Evolutionary conservation across 2,329 filamentous ascomycete genomes (phyloP).

Genomic region (Fusarium verticillioides): DNA sequence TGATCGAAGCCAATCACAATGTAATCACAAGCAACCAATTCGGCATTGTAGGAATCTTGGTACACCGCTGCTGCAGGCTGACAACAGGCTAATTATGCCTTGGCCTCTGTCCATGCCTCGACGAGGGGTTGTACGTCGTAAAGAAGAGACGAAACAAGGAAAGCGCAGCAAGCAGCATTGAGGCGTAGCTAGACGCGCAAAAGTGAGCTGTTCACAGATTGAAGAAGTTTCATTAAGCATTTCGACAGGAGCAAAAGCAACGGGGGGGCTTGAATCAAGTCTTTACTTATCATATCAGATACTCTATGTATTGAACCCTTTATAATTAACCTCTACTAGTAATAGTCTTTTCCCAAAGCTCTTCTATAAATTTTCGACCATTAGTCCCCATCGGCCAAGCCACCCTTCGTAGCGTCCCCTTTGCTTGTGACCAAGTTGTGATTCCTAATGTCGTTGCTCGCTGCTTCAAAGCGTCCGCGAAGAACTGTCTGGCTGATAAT

Average conservation of each 20-base stretch:
- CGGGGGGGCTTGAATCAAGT: no score
- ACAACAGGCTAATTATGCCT: not conserved
- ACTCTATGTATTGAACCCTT: not conserved
- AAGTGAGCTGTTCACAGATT: no score
- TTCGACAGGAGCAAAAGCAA: no score
- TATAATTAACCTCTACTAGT: not conserved
- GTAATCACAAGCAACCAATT: rapidly evolving
- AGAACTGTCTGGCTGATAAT: not conserved
- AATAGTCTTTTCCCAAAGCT: constrained; percentile 7
- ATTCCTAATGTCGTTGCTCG: no score
- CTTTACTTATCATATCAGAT: no score
- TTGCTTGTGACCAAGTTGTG: no score
- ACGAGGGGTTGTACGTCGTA: not conserved
- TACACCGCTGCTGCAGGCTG: not conserved
- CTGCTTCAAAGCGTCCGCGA: no score
- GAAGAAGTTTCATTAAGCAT: no score
- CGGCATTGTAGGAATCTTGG: no score
- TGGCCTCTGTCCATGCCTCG: rapidly evolving
- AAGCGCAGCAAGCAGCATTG: not conserved
- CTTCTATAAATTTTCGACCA: no score
- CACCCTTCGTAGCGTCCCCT: no score
- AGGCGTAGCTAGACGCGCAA: not conserved
- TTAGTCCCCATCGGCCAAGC: no score
- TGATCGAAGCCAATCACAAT: rapidly evolving
- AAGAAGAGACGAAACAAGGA: not conserved